phyloP scores from a whole-genome alignment of 192 early-diverging fungal species.

The Mortierella claussenii region DNA sequence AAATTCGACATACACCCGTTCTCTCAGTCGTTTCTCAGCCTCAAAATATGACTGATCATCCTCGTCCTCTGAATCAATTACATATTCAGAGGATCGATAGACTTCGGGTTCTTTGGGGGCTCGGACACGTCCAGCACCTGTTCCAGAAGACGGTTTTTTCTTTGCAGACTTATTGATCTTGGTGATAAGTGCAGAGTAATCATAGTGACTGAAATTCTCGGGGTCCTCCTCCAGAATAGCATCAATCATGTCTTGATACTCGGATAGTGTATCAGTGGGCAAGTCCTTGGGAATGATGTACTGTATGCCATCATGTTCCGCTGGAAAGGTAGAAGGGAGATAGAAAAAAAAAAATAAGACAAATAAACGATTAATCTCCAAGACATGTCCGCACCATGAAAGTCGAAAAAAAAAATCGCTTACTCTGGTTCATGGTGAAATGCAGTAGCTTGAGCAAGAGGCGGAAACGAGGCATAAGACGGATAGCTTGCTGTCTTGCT shows the following conservation, averaged over 20 bases:
- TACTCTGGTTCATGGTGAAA: slow-evolving; percentile 38
- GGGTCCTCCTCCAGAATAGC: slow-evolving; percentile 30
- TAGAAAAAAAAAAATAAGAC: neutral
- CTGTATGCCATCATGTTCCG: slow-evolving; percentile 7
- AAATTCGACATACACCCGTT: slow-evolving; percentile 1
- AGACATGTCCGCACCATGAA: neutral
- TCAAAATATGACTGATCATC: slow-evolving; percentile 55
- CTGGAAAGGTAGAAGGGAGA: neutral
- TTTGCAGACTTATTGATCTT: slow-evolving; percentile 18
- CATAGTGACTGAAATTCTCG: neutral
- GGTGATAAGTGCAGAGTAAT: slow-evolving; percentile 23
- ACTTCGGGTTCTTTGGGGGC: slow-evolving; percentile 12
- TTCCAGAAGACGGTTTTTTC: neutral
- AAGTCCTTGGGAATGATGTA: slow-evolving; percentile 51
- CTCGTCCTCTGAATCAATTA: slow-evolving; percentile 65
- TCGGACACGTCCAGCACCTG: neutral
- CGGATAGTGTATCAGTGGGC: slow-evolving; percentile 49
- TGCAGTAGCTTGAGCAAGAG: slow-evolving; percentile 56
- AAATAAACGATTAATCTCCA: neutral
- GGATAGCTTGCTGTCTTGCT: slow-evolving; percentile 23
- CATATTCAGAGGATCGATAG: slow-evolving; percentile 54
- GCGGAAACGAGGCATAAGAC: slow-evolving; percentile 49
- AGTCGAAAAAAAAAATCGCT: neutral
- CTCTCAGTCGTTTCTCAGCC: slow-evolving; percentile 29
- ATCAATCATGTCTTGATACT: slow-evolving; percentile 52